These are phyloP conservation scores for Poa pratensis DNA, from an alignment of 176 grass and related monocot genomes.

Conservation along the genomic window DNA sequence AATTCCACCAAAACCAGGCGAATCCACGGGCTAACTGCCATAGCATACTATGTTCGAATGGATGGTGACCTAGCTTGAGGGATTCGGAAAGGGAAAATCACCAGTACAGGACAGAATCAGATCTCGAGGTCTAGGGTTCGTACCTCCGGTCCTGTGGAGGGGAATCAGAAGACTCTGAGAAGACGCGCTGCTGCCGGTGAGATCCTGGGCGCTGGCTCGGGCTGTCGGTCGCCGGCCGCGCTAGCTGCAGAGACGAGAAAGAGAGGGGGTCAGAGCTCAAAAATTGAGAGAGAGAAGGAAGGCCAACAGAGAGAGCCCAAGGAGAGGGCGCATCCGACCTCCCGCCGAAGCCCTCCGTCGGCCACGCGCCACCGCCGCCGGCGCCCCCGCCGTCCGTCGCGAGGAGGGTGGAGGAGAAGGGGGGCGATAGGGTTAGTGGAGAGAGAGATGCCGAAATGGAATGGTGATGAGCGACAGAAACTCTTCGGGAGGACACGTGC, in stretches of 20 bases:
- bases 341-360: neutral
- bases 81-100: neutral
- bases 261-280: neutral
- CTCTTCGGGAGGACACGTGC: neutral
- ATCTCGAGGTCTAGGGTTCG: constrained; percentile 19
- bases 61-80: neutral
- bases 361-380: neutral
- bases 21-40: neutral
- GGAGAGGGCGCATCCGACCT: neutral
- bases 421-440: neutral
- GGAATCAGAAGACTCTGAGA: neutral
- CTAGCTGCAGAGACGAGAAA: neutral
- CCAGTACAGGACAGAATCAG: neutral
- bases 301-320: fast-evolving
- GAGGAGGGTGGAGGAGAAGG: neutral
- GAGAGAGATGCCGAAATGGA: neutral
- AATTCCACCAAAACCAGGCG: neutral
- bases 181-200: neutral
- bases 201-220: neutral
- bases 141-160: neutral
- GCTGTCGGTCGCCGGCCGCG: neutral
- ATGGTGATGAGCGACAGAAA: neutral
- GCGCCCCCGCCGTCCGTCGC: neutral
- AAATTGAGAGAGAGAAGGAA: neutral
- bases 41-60: neutral